phyloP scores from a whole-genome alignment of 1,284 basidiomycete species.

The Irpex sp. region DNA sequence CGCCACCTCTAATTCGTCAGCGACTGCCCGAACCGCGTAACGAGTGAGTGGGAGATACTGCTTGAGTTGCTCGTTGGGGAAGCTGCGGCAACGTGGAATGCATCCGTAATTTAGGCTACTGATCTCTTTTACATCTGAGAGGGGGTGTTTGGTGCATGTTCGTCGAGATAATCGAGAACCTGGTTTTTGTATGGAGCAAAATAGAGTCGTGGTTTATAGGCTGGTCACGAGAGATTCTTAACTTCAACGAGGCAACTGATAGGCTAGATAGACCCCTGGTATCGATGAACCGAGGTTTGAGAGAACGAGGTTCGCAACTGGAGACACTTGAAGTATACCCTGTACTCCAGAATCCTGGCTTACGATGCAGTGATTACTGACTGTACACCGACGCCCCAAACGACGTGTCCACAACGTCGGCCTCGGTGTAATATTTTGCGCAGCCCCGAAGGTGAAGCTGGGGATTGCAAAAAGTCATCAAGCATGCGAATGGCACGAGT shows the following conservation, averaged over 20 bases:
- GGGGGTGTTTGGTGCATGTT: background rate
- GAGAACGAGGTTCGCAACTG: too few species aligned
- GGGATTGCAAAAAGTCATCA: background rate
- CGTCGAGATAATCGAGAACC: background rate
- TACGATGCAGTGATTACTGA: too few species aligned
- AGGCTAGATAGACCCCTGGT: background rate
- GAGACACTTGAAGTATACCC: too few species aligned
- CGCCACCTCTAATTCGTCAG: background rate
- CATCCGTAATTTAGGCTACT: background rate
- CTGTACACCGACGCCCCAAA: too few species aligned
- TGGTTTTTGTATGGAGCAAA: background rate
- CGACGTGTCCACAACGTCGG: too few species aligned
- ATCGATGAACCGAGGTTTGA: background rate
- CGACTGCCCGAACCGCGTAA: background rate
- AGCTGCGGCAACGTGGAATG: background rate
- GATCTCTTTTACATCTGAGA: background rate
- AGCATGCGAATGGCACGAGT: background rate
- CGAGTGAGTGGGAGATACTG: background rate
- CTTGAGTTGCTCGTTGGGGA: background rate
- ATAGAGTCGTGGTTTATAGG: too few species aligned
- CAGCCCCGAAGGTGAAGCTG: too few species aligned
- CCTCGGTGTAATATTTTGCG: too few species aligned
- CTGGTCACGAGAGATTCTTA: background rate
- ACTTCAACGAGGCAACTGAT: background rate
- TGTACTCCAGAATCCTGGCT: too few species aligned